These are phyloP conservation scores for Aspergillus floridensis DNA, from an alignment of 2,329 filamentous ascomycete genomes.

Conservation along the genomic window DNA sequence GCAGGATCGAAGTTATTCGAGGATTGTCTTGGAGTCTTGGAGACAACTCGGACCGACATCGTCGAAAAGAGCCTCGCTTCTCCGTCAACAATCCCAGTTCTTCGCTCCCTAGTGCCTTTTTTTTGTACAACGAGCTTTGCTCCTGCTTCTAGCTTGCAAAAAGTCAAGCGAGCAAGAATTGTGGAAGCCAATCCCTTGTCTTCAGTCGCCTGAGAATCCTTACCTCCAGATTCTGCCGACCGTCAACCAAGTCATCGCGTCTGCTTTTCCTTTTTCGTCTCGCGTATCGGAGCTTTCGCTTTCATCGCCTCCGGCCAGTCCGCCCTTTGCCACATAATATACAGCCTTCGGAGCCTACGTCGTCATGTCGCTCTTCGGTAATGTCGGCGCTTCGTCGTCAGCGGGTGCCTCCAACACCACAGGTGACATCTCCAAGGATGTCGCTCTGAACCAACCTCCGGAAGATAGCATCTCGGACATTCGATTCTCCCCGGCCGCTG, in stretches of 20 bases:
- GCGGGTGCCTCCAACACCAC: constrained; percentile 64
- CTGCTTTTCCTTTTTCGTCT: constrained; percentile 8
- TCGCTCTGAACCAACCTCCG: constrained; percentile 73
- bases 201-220: neutral
- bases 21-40: no score
- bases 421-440: constrained; percentile 87
- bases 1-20: neutral
- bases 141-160: neutral
- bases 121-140: neutral
- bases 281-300: neutral
- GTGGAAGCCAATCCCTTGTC: neutral
- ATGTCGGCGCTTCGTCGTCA: constrained; percentile 49
- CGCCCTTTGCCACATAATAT: constrained; percentile 10
- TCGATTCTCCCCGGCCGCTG: constrained; percentile 71
- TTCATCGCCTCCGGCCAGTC: neutral
- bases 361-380: constrained; percentile 52
- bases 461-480: constrained; percentile 88
- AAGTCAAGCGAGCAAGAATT: neutral
- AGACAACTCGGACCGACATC: neutral
- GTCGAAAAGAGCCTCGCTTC: neutral
- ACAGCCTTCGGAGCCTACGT: constrained; percentile 24
- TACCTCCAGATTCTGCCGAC: neutral
- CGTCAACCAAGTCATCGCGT: neutral
- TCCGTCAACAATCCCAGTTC: neutral
- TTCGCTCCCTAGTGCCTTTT: neutral